Evolutionary conservation across 495 filamentous ascomycete genomes (phyloP).

Genomic region (Rhypophila decipiens): DNA sequence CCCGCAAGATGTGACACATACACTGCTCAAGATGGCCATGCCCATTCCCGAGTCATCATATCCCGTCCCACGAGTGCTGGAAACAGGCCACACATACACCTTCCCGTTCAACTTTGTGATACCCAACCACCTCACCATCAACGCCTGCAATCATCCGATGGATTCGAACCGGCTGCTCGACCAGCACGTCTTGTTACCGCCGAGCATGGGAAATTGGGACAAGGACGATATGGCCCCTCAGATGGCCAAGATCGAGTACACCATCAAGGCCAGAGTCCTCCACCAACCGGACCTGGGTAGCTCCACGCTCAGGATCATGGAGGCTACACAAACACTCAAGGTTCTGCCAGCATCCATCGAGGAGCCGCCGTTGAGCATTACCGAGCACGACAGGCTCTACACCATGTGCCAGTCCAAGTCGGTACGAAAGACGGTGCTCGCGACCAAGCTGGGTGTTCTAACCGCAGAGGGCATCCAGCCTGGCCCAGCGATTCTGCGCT

Average conservation of each 20-base stretch:
- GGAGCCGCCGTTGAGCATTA: constrained; percentile 66
- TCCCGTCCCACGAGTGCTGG: constrained; percentile 62
- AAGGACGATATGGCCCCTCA: constrained; percentile 76
- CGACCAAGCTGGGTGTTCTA: constrained; percentile 66
- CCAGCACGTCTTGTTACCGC: constrained; percentile 73
- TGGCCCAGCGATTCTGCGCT: constrained; percentile 53
- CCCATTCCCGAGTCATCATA: constrained; percentile 65
- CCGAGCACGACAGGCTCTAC: constrained; percentile 56
- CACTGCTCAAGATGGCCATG: constrained; percentile 76
- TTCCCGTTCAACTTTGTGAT: constrained; percentile 88
- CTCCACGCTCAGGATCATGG: constrained; percentile 32
- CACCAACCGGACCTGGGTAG: constrained; percentile 24
- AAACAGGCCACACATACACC: constrained; percentile 58
- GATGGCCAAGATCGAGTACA: constrained; percentile 74
- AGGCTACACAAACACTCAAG: constrained; percentile 55
- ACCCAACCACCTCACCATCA: constrained; percentile 60
- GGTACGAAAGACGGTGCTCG: constrained; percentile 71
- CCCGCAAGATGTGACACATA: constrained; percentile 41
- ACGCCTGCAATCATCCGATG: constrained; percentile 41
- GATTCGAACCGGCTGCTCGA: constrained; percentile 53
- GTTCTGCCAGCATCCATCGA: constrained; percentile 71
- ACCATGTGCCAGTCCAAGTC: constrained; percentile 66
- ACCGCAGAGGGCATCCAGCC: constrained; percentile 72
- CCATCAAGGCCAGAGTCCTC: constrained; percentile 54
- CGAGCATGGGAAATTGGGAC: constrained; percentile 68